Evolutionary conservation across 179 eudicot species (phyloP).

Genomic region (Beta corolliflora): DNA sequence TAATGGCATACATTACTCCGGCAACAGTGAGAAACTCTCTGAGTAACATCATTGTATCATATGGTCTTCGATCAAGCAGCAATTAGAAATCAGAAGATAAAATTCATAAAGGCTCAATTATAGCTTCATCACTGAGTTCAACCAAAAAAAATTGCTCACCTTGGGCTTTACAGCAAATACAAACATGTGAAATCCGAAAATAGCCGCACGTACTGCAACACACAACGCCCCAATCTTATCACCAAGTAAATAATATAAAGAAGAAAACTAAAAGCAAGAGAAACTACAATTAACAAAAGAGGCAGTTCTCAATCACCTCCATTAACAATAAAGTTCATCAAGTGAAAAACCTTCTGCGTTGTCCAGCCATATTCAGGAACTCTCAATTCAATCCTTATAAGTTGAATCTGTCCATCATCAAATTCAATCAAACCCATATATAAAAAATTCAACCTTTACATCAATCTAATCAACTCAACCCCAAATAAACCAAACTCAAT

Average conservation of each 20-base stretch:
- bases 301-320: slow-evolving; percentile 52
- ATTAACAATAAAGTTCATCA: slow-evolving; percentile 46
- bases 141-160: slow-evolving; percentile 38
- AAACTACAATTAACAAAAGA: slow-evolving; percentile 9
- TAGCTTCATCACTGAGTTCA: not conserved
- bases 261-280: not conserved
- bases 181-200: slow-evolving; percentile 62
- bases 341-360: slow-evolving; percentile 53
- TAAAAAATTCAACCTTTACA: not conserved
- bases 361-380: slow-evolving; percentile 57
- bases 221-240: slow-evolving; percentile 14
- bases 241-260: not conserved
- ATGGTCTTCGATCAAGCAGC: not conserved
- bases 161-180: slow-evolving; percentile 63
- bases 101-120: not conserved
- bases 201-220: slow-evolving; percentile 64
- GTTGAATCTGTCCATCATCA: slow-evolving; percentile 55
- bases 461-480: slow-evolving; percentile 8
- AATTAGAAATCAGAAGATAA: too few species aligned
- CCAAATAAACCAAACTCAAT: not conserved
- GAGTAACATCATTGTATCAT: not conserved
- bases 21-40: not conserved
- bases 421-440: slow-evolving; percentile 2
- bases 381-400: slow-evolving; percentile 45
- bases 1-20: not conserved